phyloP scores from a whole-genome alignment of 345 rosid species.

The Camelina hispida region DNA sequence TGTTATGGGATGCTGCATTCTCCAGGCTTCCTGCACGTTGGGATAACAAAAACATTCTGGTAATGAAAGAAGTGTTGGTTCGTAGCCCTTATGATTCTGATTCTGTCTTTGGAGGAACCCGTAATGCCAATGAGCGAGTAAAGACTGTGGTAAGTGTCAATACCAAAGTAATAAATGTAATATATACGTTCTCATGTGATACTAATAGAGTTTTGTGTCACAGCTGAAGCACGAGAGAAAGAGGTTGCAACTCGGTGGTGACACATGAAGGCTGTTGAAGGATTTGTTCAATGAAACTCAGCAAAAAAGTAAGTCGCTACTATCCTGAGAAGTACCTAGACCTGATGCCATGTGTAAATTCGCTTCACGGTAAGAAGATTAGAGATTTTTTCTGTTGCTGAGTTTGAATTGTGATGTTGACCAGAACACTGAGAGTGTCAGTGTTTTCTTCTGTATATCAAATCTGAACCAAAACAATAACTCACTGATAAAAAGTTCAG shows the following conservation, averaged over 20 bases:
- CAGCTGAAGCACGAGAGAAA: conserved; percentile 28
- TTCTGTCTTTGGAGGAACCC: conserved; percentile 76
- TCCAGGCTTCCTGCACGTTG: conserved; percentile 81
- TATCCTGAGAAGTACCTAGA: neutral
- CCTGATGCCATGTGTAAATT: conserved; percentile 18
- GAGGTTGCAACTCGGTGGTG: conserved; percentile 16
- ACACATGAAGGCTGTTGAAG: neutral
- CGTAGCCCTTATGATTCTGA: conserved; percentile 77
- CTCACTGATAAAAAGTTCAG: neutral
- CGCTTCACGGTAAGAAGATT: neutral
- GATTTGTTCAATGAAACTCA: neutral
- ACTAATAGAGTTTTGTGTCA: conserved; percentile 16
- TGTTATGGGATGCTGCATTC: conserved; percentile 12
- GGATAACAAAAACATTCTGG: conserved; percentile 77
- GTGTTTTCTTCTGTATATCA: conserved; percentile 10
- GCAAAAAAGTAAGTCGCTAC: neutral
- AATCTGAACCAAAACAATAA: conserved; percentile 12
- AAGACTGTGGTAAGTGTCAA: conserved; percentile 71
- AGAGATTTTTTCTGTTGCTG: neutral
- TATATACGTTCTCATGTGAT: neutral
- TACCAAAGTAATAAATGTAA: conserved; percentile 14
- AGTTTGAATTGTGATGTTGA: conserved; percentile 10
- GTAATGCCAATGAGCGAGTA: conserved; percentile 68
- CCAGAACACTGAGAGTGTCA: neutral
- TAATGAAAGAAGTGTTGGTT: conserved; percentile 78